Evolutionary conservation across 2,329 filamentous ascomycete genomes (phyloP), one percentile per base, ranked within the genome.

Genomic region (Akanthomyces dipterigenus): DNA sequence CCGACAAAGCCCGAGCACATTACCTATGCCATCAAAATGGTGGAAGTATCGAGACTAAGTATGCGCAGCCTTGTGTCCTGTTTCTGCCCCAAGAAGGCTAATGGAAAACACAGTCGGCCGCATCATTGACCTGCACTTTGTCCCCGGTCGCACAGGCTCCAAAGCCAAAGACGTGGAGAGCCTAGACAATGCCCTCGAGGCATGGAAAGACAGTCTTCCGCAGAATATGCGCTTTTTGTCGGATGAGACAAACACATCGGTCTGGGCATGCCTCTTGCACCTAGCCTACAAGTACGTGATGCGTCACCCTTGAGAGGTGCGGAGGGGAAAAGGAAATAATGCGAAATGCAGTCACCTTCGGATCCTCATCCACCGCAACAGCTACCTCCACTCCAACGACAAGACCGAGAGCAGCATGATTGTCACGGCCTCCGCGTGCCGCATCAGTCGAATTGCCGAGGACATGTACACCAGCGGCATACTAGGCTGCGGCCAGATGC

Each of bases 401-500:
- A 67, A 69, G 5, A 64, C 70, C 16, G 65, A 67, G 16, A 70
- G 69, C 34, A 69, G 66, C 5, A 68, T 69, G 40, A 69, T 70
- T 18, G 72, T 71, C 7, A 67, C 70, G 2, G 66, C 65, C 0
- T 73, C 74, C 0, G 74, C 74, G 1, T 71, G 71, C 9, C 67
- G 69, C 22, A 73, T 76, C 36, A 75, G 71, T 58, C 65, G 73
- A 11, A 75, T 75, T 26, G 73, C 72, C 7, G 73, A 76, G 34
- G 73, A 76, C 63, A 75, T 76, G 73, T 70, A 71, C 0, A 69
- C 72, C 5, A 66, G 72, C 11, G 69, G 70, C 12, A 72, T 66
- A 0, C 67, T 73, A 9, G 70, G 71, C 3, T 75, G 73, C 42
- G 73, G 71, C 0, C 74, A 76, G 40, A 75, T 76, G 72, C 73